phyloP scores from a whole-genome alignment of 495 filamentous ascomycete species.

The Penicillium paxilli region DNA sequence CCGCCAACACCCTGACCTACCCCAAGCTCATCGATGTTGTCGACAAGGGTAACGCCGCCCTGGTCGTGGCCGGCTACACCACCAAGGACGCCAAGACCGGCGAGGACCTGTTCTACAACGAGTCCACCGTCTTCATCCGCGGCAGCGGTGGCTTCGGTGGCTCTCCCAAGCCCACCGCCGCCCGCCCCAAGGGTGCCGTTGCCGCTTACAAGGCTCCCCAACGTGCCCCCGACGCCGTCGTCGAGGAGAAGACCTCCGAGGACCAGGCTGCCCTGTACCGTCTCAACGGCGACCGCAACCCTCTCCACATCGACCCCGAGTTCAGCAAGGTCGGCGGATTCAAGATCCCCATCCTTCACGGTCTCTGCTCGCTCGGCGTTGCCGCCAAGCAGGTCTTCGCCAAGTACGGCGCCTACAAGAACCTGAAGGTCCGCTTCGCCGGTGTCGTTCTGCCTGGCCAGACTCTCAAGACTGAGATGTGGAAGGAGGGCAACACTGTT shows the following conservation, averaged over 20 bases:
- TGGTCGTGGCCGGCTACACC: conserved; percentile 76
- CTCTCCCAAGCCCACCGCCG: conserved; percentile 69
- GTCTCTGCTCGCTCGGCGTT: conserved; percentile 93
- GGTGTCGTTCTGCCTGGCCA: conserved; percentile 91
- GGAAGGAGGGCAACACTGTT: conserved; percentile 88
- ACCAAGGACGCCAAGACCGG: conserved; percentile 78
- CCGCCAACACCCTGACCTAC: conserved; percentile 75
- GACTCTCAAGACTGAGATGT: conserved; percentile 96
- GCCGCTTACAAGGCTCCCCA: conserved; percentile 75
- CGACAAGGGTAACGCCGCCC: conserved; percentile 90
- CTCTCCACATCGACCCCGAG: conserved; percentile 90
- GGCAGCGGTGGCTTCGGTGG: conserved; percentile 93
- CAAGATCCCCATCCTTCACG: conserved; percentile 92
- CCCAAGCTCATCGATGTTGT: conserved; percentile 90
- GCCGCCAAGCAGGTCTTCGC: conserved; percentile 86
- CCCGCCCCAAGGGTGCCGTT: conserved; percentile 70
- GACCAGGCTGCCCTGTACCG: conserved; percentile 97
- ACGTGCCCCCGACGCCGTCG: conserved; percentile 74
- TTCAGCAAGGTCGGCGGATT: conserved; percentile 96
- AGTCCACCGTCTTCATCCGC: conserved; percentile 86
- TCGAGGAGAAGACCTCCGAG: conserved; percentile 87
- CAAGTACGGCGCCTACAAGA: conserved; percentile 82
- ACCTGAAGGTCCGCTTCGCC: conserved; percentile 95
- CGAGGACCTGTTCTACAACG: conserved; percentile 96
- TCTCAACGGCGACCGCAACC: conserved; percentile 89